Conservation (phyloP, 768 basidiomycete genomes). For the Strobilomyces confusus region DNA sequence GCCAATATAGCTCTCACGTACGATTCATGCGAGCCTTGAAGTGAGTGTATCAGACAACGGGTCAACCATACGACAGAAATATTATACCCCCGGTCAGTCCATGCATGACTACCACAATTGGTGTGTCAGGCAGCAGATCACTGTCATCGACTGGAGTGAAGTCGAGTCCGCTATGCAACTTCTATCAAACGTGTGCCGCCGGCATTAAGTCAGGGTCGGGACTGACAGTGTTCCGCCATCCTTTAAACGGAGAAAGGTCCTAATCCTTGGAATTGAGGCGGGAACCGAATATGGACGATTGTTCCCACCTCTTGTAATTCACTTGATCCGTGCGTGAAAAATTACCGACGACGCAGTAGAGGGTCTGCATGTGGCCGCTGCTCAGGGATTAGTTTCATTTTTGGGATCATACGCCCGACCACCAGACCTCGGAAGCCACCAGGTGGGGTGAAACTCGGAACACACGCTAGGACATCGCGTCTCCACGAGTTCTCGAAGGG, state of each 20-base stretch:
- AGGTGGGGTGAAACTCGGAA: conserved; percentile 27
- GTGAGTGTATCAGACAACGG: conserved; percentile 5
- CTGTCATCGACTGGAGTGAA: conserved; percentile 28
- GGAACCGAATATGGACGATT: not conserved
- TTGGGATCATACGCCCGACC: not conserved
- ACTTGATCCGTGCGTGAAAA: conserved; percentile 30
- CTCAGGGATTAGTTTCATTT: conserved; percentile 12
- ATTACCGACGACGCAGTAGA: conserved; percentile 30
- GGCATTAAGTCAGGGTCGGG: not conserved
- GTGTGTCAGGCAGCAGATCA: conserved; percentile 23
- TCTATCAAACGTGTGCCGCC: not conserved
- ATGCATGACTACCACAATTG: conserved; percentile 31
- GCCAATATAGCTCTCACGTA: conserved; percentile 83
- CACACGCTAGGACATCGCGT: conserved; percentile 27
- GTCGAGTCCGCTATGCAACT: conserved; percentile 27
- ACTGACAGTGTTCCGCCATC: conserved; percentile 34
- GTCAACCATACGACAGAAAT: not conserved
- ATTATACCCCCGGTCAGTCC: conserved; percentile 32
- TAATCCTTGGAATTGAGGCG: conserved; percentile 10
- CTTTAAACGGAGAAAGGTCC: conserved; percentile 27
- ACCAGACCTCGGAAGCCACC: conserved; percentile 33
- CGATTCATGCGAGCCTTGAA: conserved; percentile 78
- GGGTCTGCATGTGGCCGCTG: conserved; percentile 32
- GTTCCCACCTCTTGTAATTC: conserved; percentile 28
- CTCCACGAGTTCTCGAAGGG: conserved; percentile 31